Conservation (phyloP, 495 filamentous ascomycete species). For the Talaromyces liani region DNA sequence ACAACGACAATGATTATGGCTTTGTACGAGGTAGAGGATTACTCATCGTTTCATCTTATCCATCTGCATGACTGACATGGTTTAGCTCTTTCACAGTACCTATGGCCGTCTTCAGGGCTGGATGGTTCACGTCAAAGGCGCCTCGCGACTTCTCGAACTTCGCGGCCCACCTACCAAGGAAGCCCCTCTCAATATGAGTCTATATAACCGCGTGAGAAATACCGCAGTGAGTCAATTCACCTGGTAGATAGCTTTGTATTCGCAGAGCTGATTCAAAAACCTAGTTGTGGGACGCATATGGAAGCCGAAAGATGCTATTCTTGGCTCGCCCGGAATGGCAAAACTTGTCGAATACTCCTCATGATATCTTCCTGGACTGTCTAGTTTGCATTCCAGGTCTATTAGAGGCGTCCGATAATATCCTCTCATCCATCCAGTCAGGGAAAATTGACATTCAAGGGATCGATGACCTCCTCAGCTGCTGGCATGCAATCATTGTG, state of each 20-base stretch:
- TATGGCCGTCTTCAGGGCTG: slow-evolving; percentile 4
- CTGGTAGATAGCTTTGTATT: background rate
- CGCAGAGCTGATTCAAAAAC: background rate
- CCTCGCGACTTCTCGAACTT: slow-evolving; percentile 1
- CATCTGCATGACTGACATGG: background rate
- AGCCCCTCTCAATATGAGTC: slow-evolving; percentile 5
- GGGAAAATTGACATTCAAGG: background rate
- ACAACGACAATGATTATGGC: slow-evolving; percentile 9
- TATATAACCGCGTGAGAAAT: slow-evolving; percentile 5
- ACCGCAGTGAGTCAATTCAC: slow-evolving; percentile 1
- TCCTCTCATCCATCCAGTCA: background rate
- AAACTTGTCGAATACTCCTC: slow-evolving; percentile 1
- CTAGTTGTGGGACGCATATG: slow-evolving; percentile 9
- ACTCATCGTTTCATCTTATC: background rate
- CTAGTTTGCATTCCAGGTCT: slow-evolving; percentile 6
- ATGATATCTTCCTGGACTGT: slow-evolving; percentile 4
- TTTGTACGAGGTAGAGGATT: slow-evolving; percentile 6
- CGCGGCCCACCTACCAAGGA: slow-evolving; percentile 6
- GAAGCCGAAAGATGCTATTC: background rate
- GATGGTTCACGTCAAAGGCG: slow-evolving; percentile 10
- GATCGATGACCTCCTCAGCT: slow-evolving; percentile 4
- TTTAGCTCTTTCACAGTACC: slow-evolving; percentile 7
- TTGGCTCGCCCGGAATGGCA: slow-evolving; percentile 7
- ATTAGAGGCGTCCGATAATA: background rate
- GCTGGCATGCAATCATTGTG: background rate